A percentile compares a stretch with the other conserved stretches of the same genome.
These are phyloP conservation scores for Plasmodium knowlesi DNA, from an alignment of 169 alveolate genomes.

Conservation along the genomic window DNA sequence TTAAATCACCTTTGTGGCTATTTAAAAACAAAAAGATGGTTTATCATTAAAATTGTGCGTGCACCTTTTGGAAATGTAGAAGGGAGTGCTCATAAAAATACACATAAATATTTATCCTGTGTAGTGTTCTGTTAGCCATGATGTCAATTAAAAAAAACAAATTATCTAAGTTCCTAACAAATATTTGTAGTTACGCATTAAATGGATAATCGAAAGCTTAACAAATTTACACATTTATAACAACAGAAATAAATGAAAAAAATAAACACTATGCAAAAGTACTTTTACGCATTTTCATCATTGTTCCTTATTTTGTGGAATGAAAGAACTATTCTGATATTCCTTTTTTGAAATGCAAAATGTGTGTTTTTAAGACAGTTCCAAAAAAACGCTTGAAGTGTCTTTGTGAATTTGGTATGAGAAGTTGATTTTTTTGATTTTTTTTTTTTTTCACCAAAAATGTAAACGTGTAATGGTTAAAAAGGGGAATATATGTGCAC, in stretches of 20 bases:
- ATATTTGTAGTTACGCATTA: background rate
- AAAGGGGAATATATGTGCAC: conserved; percentile 14
- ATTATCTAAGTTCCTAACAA: background rate
- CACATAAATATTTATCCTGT: background rate
- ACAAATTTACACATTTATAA: background rate
- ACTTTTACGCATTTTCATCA: conserved; percentile 1
- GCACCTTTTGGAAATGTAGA: background rate
- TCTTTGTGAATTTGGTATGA: background rate
- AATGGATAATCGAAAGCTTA: background rate
- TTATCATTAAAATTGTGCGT: background rate
- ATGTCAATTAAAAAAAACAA: background rate
- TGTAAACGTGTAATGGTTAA: conserved; percentile 10
- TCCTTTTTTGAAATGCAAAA: conserved; percentile 17
- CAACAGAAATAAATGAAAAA: conserved; percentile 8
- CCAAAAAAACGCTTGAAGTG: background rate
- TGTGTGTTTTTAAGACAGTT: conserved; percentile 11
- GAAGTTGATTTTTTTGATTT: background rate
- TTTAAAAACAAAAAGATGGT: background rate
- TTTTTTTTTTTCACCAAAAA: background rate
- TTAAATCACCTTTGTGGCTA: background rate
- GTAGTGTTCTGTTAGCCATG: background rate
- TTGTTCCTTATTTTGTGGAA: conserved; percentile 7
- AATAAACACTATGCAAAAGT: background rate
- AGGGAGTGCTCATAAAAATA: background rate
- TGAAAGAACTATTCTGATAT: background rate